Evolutionary conservation across 176 grass and related monocot genomes (phyloP), one percentile per base, ranked within the genome.

Genomic region (Tuctoria greenei): DNA sequence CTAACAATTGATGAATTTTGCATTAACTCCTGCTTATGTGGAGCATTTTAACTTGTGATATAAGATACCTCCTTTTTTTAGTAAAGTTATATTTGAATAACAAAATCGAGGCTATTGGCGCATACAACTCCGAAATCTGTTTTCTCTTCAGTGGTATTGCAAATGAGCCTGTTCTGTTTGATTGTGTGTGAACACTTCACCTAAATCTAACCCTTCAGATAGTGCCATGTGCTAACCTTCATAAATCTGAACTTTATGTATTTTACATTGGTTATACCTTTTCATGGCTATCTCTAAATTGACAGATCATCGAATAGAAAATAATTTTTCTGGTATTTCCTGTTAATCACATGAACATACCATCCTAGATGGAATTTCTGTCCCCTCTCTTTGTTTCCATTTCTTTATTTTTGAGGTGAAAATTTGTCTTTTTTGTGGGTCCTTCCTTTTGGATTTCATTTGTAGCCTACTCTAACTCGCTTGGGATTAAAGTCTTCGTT

Each of bases 291-390:
- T 45, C 43, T 45, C 43, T 45, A 14, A 45, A 45, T 12, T 45
- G 43, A 12, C 9, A 13, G 43, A 21, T 42, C 38, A 61, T 28
- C 43, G 2, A 43, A 28, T 4, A 28, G 4, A 18, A 4, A 8
- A 24, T 25, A 41, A 21, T 46, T 6, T 17, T 8, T 69, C 41
- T 36, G 41, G 11, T 73, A 56, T 57, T 57, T 40, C 13, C 7
- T 57, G 47, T 72, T 72, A 52, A 72, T 72, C 18, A 57, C 36
- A 13, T 73, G 35, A 57, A n/a, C n/a, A n/a, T n/a, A 27, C 50
- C 11, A 76, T 14, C 43, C 14, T 46, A n/a, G 72, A 10, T 27
- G 17, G 40, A 46, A 45, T 34, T 21, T 76, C 41, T n/a, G n/a
- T n/a, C n/a, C n/a, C n/a, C n/a, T n/a, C n/a, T n/a, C n/a, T n/a